Conservation (phyloP, 176 grass and related monocot species). For the Avena insularis region DNA sequence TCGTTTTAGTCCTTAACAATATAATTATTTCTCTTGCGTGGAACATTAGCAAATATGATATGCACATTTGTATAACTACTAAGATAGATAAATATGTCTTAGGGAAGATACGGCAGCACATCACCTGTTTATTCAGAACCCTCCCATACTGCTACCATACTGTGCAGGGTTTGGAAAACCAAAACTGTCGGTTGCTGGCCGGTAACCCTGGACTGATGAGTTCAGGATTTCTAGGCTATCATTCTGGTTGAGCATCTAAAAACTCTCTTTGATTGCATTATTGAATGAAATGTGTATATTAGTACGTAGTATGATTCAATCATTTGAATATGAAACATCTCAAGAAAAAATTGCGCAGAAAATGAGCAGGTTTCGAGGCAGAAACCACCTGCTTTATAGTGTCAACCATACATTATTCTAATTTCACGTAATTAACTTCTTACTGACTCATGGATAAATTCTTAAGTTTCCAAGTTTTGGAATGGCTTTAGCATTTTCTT, state of each 20-base stretch:
- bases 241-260: background rate
- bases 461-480: background rate
- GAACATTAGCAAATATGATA: background rate
- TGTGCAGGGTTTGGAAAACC: conserved; percentile 1
- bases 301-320: background rate
- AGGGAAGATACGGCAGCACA: background rate
- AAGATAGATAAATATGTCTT: conserved; percentile 2
- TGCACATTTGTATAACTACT: background rate
- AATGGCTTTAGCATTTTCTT: background rate
- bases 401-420: background rate
- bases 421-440: conserved; percentile 4
- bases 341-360: background rate
- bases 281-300: background rate
- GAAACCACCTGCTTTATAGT: conserved; percentile 14
- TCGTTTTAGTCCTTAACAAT: background rate
- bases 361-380: background rate
- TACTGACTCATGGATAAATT: background rate
- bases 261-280: background rate
- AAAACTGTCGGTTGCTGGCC: background rate
- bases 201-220: background rate
- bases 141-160: conserved; percentile 4
- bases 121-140: conserved; percentile 17
- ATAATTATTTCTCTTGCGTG: background rate
- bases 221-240: conserved; percentile 6
- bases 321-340: background rate